Base-by-base conservation (phyloP, 164 flowering plant genomes). In the Magnolia kwangsiensis region DNA sequence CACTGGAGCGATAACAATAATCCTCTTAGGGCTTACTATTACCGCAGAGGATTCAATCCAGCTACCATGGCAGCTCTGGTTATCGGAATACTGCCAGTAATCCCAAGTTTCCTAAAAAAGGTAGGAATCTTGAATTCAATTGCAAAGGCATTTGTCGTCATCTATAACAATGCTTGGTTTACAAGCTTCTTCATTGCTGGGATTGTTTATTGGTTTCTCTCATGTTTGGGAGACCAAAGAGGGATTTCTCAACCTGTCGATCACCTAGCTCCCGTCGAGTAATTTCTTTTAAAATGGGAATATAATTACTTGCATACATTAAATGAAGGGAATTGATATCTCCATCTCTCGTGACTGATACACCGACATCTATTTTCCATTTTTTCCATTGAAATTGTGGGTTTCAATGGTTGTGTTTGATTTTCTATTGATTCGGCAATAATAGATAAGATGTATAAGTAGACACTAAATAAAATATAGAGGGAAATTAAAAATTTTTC, bases 151-250 rank as follows among this genome's bases (percentile, higher is more conserved):
- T 89, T 88, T 74, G 74, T 71, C 0, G 75, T 79, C 11, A 80
- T 93, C 9, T 95, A 95, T 80, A 86, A 90, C 86, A 90, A 88
- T 84, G 92, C 97, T 50, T 95, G 98, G 99, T 91, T 95, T 72
- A 71, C 92, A 67, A 85, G 98, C 82, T 91, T 91, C 85, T 89
- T 91, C 83, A 71, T 77, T 7, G 87, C 93, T 2, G 96, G 88
- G 1, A 50, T 86, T 73, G 24, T 88, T 50, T 87, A 90, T 74
- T 93, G 91, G 92, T 19, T 82, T 78, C 70, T 92, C 1, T 85
- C 91, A 18, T 20, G 51, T 75, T 73, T 89, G 68, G 65, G 50
- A 51, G 74, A 83, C 18, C 80, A 75, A 14, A 29, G 23, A 24
- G 69, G 72, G 29, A 72, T 68, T 61, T 73, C 81, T 58, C 78